These are phyloP conservation scores for Casuarina cunninghamiana DNA, from an alignment of 306 rosid genomes.

Conservation along the genomic window DNA sequence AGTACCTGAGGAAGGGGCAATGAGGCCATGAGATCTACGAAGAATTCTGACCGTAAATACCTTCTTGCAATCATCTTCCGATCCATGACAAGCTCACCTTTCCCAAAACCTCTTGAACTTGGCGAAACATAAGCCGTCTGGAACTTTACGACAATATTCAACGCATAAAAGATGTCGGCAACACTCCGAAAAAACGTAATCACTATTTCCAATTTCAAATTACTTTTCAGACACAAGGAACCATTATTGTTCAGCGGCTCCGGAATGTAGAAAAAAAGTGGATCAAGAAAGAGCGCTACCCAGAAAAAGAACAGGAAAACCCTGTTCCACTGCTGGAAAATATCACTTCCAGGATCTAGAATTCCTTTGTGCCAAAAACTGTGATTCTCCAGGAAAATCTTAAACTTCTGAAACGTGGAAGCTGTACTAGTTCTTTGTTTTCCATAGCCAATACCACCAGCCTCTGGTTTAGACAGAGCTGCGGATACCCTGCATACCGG, in stretches of 20 bases:
- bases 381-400: constrained; percentile 50
- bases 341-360: constrained; percentile 86
- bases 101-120: constrained; percentile 83
- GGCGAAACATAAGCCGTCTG: constrained; percentile 83
- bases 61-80: constrained; percentile 55
- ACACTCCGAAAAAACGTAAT: constrained; percentile 76
- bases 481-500: constrained; percentile 38
- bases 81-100: constrained; percentile 89
- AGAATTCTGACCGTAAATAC: constrained; percentile 70
- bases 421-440: constrained; percentile 20
- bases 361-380: constrained; percentile 50
- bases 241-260: constrained; percentile 40
- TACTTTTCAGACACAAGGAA: constrained; percentile 67
- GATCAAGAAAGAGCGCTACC: constrained; percentile 78
- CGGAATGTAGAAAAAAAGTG: constrained; percentile 83
- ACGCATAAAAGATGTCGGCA: constrained; percentile 70
- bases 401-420: constrained; percentile 44
- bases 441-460: constrained; percentile 29
- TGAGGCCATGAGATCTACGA: constrained; percentile 72
- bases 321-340: constrained; percentile 71
- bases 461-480: constrained; percentile 36
- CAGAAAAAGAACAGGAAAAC: constrained; percentile 65
- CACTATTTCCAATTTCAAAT: constrained; percentile 67
- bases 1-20: constrained; percentile 96
- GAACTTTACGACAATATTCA: constrained; percentile 70